These are phyloP conservation scores for Berkeleyomyces rouxiae DNA, from an alignment of 2,329 filamentous ascomycete species.

Conservation along the genomic window DNA sequence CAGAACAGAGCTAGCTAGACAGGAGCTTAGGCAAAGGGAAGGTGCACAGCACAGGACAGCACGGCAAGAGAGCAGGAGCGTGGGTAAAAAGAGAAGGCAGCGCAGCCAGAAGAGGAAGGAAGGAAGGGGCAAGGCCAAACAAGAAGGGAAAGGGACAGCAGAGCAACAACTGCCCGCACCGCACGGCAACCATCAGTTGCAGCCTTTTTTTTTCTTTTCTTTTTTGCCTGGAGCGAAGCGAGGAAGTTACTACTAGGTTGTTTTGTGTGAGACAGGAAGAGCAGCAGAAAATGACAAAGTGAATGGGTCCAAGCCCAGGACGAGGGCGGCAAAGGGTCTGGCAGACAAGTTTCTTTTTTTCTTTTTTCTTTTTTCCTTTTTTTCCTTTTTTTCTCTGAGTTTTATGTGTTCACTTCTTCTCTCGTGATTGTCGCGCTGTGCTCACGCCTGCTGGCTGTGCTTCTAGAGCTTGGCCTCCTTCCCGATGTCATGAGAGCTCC, in stretches of 20 bases:
- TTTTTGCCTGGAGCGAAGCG: neutral
- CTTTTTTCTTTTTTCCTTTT: neutral
- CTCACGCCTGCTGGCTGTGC: neutral
- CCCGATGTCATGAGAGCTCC: conserved; percentile 1
- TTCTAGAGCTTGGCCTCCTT: conserved; percentile 1
- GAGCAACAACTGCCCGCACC: neutral
- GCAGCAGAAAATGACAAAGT: neutral
- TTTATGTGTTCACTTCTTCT: neutral
- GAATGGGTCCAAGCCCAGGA: neutral
- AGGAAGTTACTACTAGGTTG: neutral
- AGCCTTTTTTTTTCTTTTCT: neutral
- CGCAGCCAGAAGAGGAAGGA: neutral
- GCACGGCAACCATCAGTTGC: neutral
- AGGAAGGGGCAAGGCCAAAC: conserved; percentile 3
- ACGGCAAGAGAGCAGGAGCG: neutral
- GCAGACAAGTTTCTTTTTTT: neutral
- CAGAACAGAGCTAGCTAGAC: neutral
- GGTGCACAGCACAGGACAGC: neutral
- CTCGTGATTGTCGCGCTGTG: neutral
- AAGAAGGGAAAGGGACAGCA: neutral
- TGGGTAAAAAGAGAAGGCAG: neutral
- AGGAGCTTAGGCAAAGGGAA: neutral
- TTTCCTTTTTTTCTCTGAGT: neutral
- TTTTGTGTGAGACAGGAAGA: neutral
- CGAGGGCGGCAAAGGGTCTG: neutral